Conservation (phyloP, 805 yeast genomes). For the Candida saitoana region DNA sequence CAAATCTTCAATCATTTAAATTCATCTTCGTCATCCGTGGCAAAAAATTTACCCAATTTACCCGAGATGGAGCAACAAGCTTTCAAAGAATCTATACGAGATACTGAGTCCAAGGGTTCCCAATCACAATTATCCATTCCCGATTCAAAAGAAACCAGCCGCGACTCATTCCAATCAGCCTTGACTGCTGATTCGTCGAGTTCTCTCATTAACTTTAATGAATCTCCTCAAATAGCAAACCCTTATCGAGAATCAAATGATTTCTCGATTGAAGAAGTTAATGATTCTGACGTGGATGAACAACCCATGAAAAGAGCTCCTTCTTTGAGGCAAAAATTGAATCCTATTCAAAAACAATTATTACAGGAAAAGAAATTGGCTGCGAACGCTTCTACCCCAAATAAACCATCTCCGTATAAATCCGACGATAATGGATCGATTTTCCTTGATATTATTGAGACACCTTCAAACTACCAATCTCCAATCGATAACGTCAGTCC, state of each 20-base stretch:
- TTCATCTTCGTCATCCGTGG: background rate
- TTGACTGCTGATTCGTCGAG: background rate
- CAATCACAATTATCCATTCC: background rate
- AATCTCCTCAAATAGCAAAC: background rate
- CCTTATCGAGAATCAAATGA: constrained; percentile 13
- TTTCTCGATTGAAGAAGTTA: constrained; percentile 38
- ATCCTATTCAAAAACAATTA: constrained; percentile 2
- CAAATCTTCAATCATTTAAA: background rate
- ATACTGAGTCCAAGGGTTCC: background rate
- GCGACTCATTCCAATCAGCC: constrained; percentile 1
- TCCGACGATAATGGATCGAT: constrained; percentile 13
- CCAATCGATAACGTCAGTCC: constrained; percentile 8
- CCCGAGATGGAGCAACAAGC: constrained; percentile 1
- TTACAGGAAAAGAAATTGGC: background rate
- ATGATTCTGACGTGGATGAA: constrained; percentile 27
- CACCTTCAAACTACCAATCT: constrained; percentile 14
- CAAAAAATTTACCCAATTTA: constrained; percentile 4
- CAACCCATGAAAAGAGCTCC: constrained; percentile 1
- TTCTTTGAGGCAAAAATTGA: constrained; percentile 2
- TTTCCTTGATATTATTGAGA: constrained; percentile 17
- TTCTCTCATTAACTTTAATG: background rate
- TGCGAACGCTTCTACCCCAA: background rate
- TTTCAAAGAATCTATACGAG: background rate
- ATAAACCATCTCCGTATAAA: background rate
- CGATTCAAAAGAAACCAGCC: background rate